Conservation (phyloP, 2,329 filamentous ascomycete genomes). For the Penicillium paneum region DNA sequence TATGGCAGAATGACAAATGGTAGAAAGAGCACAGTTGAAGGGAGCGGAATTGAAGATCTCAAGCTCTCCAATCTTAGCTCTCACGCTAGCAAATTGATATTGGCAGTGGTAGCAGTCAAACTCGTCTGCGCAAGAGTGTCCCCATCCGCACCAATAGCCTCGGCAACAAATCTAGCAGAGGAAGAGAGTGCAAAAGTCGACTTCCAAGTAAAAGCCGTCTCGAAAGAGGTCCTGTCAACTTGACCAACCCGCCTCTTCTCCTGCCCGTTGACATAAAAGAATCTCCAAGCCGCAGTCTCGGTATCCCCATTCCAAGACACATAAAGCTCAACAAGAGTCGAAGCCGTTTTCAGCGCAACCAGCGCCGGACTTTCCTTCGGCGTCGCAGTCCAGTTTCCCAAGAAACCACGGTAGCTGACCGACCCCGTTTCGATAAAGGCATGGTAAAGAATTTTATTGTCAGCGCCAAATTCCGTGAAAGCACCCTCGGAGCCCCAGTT, state of each 20-base stretch:
- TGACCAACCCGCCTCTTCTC: background rate
- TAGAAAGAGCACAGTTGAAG: no score
- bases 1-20: no score
- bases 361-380: background rate
- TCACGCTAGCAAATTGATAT: background rate
- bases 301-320: conserved; percentile 10
- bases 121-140: background rate
- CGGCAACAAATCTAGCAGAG: background rate
- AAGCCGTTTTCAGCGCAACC: background rate
- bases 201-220: conserved; percentile 1
- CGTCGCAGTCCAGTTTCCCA: conserved; percentile 37
- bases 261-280: background rate
- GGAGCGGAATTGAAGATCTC: background rate
- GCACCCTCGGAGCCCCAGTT: conserved; percentile 29
- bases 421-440: conserved; percentile 33
- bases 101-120: background rate
- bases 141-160: background rate
- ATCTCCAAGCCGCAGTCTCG: conserved; percentile 1
- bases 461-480: conserved; percentile 20
- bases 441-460: conserved; percentile 34
- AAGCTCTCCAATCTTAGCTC: no score
- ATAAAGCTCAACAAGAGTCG: background rate
- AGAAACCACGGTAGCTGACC: conserved; percentile 38
- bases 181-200: background rate
- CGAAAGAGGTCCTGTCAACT: background rate